Conservation (phyloP, 2,329 filamentous ascomycete species). For the Aspergillus luchuensis region DNA sequence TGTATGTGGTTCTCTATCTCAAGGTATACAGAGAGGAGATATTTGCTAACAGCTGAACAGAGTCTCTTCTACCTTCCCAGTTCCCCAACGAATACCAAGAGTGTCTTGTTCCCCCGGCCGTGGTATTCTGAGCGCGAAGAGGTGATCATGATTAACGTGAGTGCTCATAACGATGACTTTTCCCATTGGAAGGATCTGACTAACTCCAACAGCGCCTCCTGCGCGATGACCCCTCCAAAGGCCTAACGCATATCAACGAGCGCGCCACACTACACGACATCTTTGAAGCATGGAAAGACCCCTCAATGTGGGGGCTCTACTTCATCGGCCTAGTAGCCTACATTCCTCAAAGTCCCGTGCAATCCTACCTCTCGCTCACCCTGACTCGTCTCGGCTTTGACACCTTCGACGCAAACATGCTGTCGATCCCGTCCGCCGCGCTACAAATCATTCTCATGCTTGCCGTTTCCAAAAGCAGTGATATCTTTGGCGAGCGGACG, state of each 20-base stretch:
- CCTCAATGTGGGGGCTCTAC: conserved; percentile 55
- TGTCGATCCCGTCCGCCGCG: conserved; percentile 30
- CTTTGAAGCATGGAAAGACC: conserved; percentile 49
- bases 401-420: conserved; percentile 36
- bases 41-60: conserved; percentile 12
- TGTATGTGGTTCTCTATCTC: conserved; percentile 26
- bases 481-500: conserved; percentile 56
- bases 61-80: conserved; percentile 32
- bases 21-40: no score
- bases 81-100: conserved; percentile 32
- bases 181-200: not conserved
- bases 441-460: conserved; percentile 58
- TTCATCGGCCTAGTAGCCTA: conserved; percentile 48
- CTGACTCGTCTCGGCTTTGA: conserved; percentile 41
- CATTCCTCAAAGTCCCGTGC: conserved; percentile 53
- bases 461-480: conserved; percentile 48
- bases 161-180: not conserved
- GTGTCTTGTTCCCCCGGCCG: conserved; percentile 21
- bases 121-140: conserved; percentile 35
- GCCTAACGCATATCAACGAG: conserved; percentile 50
- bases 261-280: conserved; percentile 48
- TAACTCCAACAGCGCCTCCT: conserved; percentile 45
- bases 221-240: conserved; percentile 58
- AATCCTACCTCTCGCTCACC: conserved; percentile 58
- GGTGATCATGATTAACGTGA: conserved; percentile 33